These are phyloP conservation scores for Penicillium palitans DNA, from an alignment of 2,329 filamentous ascomycete species.

Conservation along the genomic window DNA sequence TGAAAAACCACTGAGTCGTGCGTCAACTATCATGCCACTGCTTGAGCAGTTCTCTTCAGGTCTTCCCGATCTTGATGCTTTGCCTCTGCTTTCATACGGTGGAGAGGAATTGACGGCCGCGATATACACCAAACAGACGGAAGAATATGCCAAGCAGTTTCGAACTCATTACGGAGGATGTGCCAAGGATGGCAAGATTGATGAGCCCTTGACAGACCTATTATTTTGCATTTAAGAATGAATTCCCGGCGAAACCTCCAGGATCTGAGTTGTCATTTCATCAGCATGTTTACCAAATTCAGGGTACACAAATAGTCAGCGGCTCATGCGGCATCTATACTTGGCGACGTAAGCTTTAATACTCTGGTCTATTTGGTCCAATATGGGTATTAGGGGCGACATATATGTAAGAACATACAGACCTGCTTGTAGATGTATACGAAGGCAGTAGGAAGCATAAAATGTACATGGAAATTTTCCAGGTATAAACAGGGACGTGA, in stretches of 20 bases:
- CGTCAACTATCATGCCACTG: constrained; percentile 51
- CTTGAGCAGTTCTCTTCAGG: constrained; percentile 49
- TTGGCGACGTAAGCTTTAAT: too few relatives aligned
- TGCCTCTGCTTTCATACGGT: constrained; percentile 65
- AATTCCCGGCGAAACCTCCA: background rate
- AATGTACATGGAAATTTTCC: background rate
- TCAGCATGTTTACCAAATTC: background rate
- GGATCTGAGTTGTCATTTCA: background rate
- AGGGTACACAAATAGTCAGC: background rate
- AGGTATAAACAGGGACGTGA: background rate
- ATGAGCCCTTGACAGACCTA: constrained; percentile 55
- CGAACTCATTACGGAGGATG: constrained; percentile 69
- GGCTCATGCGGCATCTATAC: background rate
- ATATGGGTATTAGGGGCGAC: background rate
- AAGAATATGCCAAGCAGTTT: constrained; percentile 60
- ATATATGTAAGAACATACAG: background rate
- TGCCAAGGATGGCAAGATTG: constrained; percentile 37
- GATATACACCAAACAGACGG: constrained; percentile 45
- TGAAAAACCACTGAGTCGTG: constrained; percentile 36
- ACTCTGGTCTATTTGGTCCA: background rate
- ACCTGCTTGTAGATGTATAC: background rate
- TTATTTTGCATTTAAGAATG: constrained; percentile 65
- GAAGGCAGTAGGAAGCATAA: background rate
- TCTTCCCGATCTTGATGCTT: constrained; percentile 49
- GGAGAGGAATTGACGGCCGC: constrained; percentile 50